Percentiles rank a stretch among this genome's conserved stretches.
These are phyloP conservation scores for Aureobasidium mangrovei DNA, from an alignment of 2,329 filamentous ascomycete genomes.

Conservation along the genomic window DNA sequence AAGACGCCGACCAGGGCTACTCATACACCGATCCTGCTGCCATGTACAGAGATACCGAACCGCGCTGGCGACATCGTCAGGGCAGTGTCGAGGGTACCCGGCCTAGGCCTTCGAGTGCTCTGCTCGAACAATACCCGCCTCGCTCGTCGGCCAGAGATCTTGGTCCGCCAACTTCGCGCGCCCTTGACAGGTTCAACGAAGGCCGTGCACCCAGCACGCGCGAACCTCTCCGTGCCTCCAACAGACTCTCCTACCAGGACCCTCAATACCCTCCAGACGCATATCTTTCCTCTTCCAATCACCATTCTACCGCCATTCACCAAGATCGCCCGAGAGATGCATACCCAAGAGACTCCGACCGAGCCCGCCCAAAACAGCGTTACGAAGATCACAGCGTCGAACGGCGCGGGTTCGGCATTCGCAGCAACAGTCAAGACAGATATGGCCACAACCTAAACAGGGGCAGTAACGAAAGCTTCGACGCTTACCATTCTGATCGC, in stretches of 20 bases:
- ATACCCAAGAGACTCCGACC: conserved; percentile 29
- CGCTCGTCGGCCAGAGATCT: conserved; percentile 28
- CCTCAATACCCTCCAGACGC: not conserved
- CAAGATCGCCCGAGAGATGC: conserved; percentile 41
- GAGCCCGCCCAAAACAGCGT: conserved; percentile 22
- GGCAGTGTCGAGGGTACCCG: conserved; percentile 37
- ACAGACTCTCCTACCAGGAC: conserved; percentile 23
- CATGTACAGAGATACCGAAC: conserved; percentile 45
- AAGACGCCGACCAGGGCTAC: conserved; percentile 23
- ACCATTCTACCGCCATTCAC: conserved; percentile 38
- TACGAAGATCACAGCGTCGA: conserved; percentile 38
- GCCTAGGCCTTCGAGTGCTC: conserved; percentile 38
- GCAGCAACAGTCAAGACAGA: conserved; percentile 23
- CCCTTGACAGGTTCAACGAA: conserved; percentile 59
- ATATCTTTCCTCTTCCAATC: conserved; percentile 29
- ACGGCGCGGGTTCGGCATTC: conserved; percentile 41
- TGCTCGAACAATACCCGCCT: conserved; percentile 27
- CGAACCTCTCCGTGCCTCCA: conserved; percentile 25
- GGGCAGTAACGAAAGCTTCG: conserved; percentile 34
- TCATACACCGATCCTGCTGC: conserved; percentile 43
- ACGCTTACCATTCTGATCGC: conserved; percentile 27
- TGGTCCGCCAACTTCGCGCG: conserved; percentile 57
- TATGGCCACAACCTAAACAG: conserved; percentile 20
- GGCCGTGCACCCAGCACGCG: conserved; percentile 40
- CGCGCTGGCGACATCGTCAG: conserved; percentile 34